These are phyloP conservation scores for Colletotrichum cuscutae DNA, from an alignment of 2,329 filamentous ascomycete genomes.

Conservation along the genomic window DNA sequence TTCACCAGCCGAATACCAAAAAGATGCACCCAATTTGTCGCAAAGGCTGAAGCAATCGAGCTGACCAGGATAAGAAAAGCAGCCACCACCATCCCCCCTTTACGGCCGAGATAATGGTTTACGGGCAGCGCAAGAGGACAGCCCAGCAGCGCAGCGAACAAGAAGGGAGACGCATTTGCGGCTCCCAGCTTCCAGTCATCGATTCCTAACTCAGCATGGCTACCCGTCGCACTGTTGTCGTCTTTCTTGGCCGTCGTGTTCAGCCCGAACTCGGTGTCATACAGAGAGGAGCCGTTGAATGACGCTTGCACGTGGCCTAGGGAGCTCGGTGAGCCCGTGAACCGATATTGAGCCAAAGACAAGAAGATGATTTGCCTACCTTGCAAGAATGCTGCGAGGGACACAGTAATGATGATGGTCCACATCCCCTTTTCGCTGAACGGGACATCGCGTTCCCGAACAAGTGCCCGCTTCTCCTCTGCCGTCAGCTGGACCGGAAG, in stretches of 20 bases:
- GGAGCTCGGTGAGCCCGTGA: not conserved
- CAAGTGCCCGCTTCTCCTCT: constrained; percentile 50
- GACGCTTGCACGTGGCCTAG: constrained; percentile 54
- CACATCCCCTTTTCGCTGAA: constrained; percentile 53
- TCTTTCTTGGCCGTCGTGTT: not conserved
- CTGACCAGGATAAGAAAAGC: constrained; percentile 51
- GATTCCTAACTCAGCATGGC: not conserved
- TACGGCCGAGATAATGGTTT: constrained; percentile 52
- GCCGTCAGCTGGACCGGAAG: constrained; percentile 45
- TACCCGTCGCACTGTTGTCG: constrained; percentile 18
- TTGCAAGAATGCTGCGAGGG: constrained; percentile 55
- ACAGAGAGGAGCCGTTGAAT: constrained; percentile 53
- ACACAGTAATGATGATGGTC: constrained; percentile 53
- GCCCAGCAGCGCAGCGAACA: constrained; percentile 50
- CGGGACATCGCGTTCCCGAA: constrained; percentile 49
- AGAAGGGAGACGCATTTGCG: constrained; percentile 51
- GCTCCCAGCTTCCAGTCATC: constrained; percentile 52
- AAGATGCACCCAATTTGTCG: constrained; percentile 44
- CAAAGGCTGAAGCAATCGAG: constrained; percentile 50
- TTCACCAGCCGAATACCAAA: constrained; percentile 49
- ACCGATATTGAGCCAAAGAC: not conserved
- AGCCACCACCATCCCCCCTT: constrained; percentile 51
- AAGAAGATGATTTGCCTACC: constrained; percentile 29
- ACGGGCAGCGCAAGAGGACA: constrained; percentile 52
- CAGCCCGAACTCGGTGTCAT: constrained; percentile 9